A percentile compares a stretch with the other conserved stretches of the same genome.
These are phyloP conservation scores for Alternaria rosae DNA, from an alignment of 2,329 filamentous ascomycete genomes.

Conservation along the genomic window DNA sequence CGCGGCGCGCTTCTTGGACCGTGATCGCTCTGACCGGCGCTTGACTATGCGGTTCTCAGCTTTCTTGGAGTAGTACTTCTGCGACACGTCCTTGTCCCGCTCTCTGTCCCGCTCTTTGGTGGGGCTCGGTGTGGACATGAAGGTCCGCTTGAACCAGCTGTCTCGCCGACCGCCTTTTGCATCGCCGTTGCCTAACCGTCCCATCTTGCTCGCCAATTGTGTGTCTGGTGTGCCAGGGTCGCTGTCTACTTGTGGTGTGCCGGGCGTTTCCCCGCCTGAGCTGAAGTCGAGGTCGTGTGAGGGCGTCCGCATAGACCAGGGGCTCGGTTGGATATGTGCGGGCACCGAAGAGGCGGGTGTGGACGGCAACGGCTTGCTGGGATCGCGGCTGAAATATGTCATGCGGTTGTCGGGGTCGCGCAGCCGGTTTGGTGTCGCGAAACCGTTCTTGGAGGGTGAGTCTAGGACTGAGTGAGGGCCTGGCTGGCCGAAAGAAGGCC, in stretches of 20 bases:
- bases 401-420: constrained; percentile 60
- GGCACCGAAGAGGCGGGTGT: constrained; percentile 29
- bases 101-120: constrained; percentile 43
- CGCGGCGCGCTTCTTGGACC: constrained; percentile 36
- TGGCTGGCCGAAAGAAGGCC: constrained; percentile 22
- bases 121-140: constrained; percentile 46
- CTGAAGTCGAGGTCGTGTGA: constrained; percentile 53
- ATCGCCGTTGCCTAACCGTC: constrained; percentile 32
- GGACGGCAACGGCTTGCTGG: constrained; percentile 49
- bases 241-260: constrained; percentile 54
- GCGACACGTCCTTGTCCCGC: constrained; percentile 20
- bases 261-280: constrained; percentile 59
- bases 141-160: constrained; percentile 40
- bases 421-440: constrained; percentile 50
- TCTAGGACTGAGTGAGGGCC: constrained; percentile 51
- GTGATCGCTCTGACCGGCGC: constrained; percentile 30
- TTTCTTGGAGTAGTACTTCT: constrained; percentile 45
- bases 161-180: constrained; percentile 43
- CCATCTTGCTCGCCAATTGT: constrained; percentile 39
- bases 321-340: constrained; percentile 38
- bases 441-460: constrained; percentile 57
- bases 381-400: constrained; percentile 55
- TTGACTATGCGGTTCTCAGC: constrained; percentile 51
- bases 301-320: constrained; percentile 46
- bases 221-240: constrained; percentile 54